Evolutionary conservation across 805 yeast species (phyloP), one percentile per base, ranked within the genome.

Genomic region (Komagataella pastoris): DNA sequence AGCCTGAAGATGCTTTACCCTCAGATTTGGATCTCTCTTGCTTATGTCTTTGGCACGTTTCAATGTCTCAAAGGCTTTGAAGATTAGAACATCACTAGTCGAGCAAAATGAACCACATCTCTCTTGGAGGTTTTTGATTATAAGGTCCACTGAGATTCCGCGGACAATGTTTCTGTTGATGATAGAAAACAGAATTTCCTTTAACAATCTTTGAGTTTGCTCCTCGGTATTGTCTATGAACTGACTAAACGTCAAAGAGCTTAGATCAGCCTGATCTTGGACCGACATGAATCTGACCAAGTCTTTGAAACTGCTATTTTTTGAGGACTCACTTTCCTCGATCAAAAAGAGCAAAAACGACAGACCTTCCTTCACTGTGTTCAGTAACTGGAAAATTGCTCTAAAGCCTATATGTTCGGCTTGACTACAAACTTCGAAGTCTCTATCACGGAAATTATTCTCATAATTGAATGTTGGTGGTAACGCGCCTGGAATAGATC

Each of bases 101-200:
- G 97, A 88, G 61, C 98, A 93, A 66, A 89, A 93, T 0, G 96
- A 81, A 1, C 96, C 95, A 71, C 99, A 93, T 54, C 91, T 82
- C 51, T 88, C 95, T 66, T 93, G 96, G 50, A 93, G 70, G 1
- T 90, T 81, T 43, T 83, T 81, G 1, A 97, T 95, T 50, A 91
- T 87, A 53, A 84, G 73, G 62, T 91, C 98, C 47, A 93, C 91
- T 0, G 96, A 85, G 3, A 88, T 91, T n/a, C 99, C 98, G 56
- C 86, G 80, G 44, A 87, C 75, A 53, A 93, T 89, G 57, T 86
- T 88, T 63, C 85, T 85, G 66, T 90, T 90, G 55, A 93, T 89
- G 44, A 93, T 81, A 1, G 96, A 85, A 1, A 95, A 84, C 47
- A 93, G 76, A 44, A 95, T 79, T 59, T 91, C 98, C 63, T 88